Base-by-base conservation (phyloP, 495 filamentous ascomycete genomes). In the Penicillium ochrochloron region DNA sequence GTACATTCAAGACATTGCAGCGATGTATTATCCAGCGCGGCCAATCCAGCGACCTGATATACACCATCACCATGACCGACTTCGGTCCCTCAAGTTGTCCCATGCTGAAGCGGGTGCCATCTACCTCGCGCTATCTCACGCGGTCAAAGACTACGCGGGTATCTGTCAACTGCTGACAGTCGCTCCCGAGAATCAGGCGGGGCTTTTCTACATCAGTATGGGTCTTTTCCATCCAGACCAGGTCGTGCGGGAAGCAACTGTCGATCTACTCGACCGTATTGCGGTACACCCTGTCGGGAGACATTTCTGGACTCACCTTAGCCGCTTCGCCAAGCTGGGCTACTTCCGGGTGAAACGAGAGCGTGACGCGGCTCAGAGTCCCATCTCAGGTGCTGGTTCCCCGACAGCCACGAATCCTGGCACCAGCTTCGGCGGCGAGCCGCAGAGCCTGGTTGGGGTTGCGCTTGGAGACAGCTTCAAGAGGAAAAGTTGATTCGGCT, bases 171-270 rank as follows among this genome's bases (percentile, higher is more conserved):
- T 97, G n/a, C 82, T 97, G 27, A 89, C 86, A 17, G 90, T 94
- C 29, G 88, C 93, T 4, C 93, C 93, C 9, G 93, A 96, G 79
- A 90, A 86, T 50, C 90, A 94, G 65, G 91, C 90, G 0, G 95
- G 95, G 1, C 82, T 99, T 23, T 98, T 98, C 77, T 97, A 97
- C 67, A 76, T 99, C 35, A 89, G 89, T 42, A 85, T 98, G 61
- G 95, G 95, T 4, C 82, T 99, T n/a, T 97, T 97, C 73, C 95
- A 99, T 80, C 92, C 92, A 41, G 84, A 92, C 60, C 82, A 80
- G 35, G 90, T 90, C 60, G 93, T 96, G 29, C 85, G 95, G 44
- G 78, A 91, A 66, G 87, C 86, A 42, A 89, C 90, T 5, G 92
- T 91, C 17, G 90, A 91, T 39, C 80, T 98, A 41, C 76, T 99